Base-by-base conservation (phyloP, 2,329 filamentous ascomycete species). In the Mollisia scopiformis region DNA sequence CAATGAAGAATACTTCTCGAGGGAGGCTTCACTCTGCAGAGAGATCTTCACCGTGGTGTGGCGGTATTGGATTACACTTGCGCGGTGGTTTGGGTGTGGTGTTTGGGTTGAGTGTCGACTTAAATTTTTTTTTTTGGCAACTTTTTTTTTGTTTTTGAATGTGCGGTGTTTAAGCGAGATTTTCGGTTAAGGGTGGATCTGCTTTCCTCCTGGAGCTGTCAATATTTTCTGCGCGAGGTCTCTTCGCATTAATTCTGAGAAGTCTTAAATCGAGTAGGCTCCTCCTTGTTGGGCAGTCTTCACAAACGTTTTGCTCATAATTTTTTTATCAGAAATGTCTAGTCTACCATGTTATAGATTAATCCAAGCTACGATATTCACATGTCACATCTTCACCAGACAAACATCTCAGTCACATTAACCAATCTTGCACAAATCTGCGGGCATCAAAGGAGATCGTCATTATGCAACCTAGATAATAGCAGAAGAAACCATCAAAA, bases 1-100 rank as follows among this genome's bases (percentile, higher is more conserved):
- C 83, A 85, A 84, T 87, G 86, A 83, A 85, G 84, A 85, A 79
- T 72, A 89, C 74, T 64, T 71, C 86, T 88, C 86, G 81, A 89
- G 87, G 82, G 86, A 88, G 86, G 86, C 60, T 77, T 88, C 84
- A 89, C 86, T 87, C 84, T 87, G 86, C 86, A 89, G 84, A 88
- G 86, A 75, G 75, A 80, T 86, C 82, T 85, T 84, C 85, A 84
- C 86, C 86, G 84, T 87, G 82, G 82, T 81, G 81, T 88, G 86
- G 87, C 87, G 85, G 72, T 57, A 80, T 77, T 85, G 86, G 86
- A 89, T 82, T 76, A 88, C 86, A 84, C 82, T 81, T 79, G 81
- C 78, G 80, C 74, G 80, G 82, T 83, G 84, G 76, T 77, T 82
- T 87, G 85, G 81, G 79, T 77, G 57, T 8, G 37, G 58, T 51